Evolutionary conservation across 345 rosid genomes (phyloP).

Genomic region (Camelina laxa): DNA sequence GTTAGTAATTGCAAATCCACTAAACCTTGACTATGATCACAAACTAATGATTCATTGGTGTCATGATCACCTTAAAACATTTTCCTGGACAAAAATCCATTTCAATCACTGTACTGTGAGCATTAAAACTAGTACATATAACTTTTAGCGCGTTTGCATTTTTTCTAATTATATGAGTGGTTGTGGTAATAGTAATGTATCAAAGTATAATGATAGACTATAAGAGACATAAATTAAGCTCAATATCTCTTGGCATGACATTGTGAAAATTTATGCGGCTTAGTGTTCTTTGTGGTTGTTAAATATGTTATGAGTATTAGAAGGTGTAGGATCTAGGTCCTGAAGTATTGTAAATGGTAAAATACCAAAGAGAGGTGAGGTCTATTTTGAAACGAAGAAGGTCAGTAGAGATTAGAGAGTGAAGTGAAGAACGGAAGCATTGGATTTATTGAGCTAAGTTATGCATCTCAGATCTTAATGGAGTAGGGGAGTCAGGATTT

Average conservation of each 20-base stretch:
- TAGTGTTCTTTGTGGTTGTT: slow-evolving; percentile 7
- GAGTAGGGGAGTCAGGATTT: background rate
- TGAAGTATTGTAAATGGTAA: background rate
- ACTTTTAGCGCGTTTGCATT: too few relatives aligned
- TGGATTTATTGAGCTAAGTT: slow-evolving; percentile 1
- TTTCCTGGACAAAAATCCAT: background rate
- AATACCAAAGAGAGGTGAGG: slow-evolving; percentile 12
- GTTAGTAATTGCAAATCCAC: slow-evolving; percentile 23
- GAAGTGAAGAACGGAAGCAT: slow-evolving; percentile 4
- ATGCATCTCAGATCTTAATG: slow-evolving; percentile 21
- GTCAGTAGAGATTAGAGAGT: slow-evolving; percentile 6
- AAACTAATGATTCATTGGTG: slow-evolving; percentile 7
- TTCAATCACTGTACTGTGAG: slow-evolving; percentile 12
- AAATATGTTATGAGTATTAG: slow-evolving; percentile 3
- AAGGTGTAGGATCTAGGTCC: background rate
- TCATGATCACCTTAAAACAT: background rate
- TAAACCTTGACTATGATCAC: slow-evolving; percentile 13
- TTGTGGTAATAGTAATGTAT: too few relatives aligned
- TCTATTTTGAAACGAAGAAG: background rate
- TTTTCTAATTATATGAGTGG: too few relatives aligned
- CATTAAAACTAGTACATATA: slow-evolving; percentile 12
- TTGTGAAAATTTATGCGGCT: slow-evolving; percentile 11
- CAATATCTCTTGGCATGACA: background rate
- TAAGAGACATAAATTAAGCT: background rate
- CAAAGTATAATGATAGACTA: too few relatives aligned